phyloP scores from a whole-genome alignment of 108 stramenopile genomes.

The Nitzschia inconspicua region DNA sequence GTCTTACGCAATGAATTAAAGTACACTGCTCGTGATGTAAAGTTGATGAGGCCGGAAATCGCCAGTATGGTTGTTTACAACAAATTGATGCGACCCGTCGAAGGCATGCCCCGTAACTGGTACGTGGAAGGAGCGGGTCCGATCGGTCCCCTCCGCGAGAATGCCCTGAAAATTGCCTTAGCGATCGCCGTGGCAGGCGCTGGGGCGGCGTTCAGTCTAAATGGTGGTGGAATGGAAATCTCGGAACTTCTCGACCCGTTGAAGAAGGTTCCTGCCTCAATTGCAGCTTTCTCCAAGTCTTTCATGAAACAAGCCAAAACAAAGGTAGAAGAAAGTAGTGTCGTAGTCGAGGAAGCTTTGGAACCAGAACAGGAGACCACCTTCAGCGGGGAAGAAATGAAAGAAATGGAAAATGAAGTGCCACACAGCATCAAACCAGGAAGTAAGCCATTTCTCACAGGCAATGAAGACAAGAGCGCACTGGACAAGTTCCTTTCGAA shows the following conservation, averaged over 20 bases:
- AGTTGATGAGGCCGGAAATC: constrained; percentile 33
- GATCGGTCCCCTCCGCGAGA: background rate
- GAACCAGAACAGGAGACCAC: background rate
- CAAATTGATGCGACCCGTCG: constrained; percentile 21
- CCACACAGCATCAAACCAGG: constrained; percentile 35
- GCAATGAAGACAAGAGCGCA: constrained; percentile 18
- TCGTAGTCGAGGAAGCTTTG: background rate
- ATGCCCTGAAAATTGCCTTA: background rate
- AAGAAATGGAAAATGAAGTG: background rate
- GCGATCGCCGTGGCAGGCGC: constrained; percentile 1
- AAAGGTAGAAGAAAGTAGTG: background rate
- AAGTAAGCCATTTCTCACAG: background rate
- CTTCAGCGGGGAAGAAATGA: background rate
- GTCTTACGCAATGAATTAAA: constrained; percentile 17
- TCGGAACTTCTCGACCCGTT: background rate
- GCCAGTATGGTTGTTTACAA: constrained; percentile 23
- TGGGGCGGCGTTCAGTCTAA: background rate
- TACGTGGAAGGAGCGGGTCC: background rate
- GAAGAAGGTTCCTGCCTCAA: background rate
- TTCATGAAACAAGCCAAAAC: background rate
- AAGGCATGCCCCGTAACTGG: constrained; percentile 44
- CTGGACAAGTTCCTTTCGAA: constrained; percentile 37
- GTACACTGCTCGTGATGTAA: constrained; percentile 22
- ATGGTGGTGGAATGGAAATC: background rate
- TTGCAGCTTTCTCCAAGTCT: background rate